Percentiles rank a stretch among this genome's conserved stretches.
Evolutionary conservation across 2,329 filamentous ascomycete species (phyloP).

Genomic region (Trichoderma aggressivum): DNA sequence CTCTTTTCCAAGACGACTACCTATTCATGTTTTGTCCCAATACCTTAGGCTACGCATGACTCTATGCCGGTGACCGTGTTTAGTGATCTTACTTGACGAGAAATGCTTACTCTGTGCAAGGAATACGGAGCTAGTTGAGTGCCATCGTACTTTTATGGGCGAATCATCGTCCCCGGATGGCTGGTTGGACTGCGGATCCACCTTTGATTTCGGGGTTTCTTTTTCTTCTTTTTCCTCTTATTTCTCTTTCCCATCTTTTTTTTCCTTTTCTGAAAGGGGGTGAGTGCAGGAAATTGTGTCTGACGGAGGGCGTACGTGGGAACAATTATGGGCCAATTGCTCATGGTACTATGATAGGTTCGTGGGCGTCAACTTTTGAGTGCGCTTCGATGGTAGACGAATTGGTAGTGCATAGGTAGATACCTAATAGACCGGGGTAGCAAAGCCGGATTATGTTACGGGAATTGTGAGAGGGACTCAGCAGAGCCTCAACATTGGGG

Average conservation of each 20-base stretch:
- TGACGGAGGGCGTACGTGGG: not conserved
- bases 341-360: not conserved
- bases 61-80: not conserved
- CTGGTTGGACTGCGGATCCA: not conserved
- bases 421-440: not conserved
- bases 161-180: not conserved
- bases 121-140: not conserved
- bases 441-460: not conserved
- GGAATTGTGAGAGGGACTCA: not conserved
- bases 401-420: not conserved
- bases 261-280: not conserved
- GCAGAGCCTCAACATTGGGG: not conserved
- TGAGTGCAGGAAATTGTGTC: not conserved
- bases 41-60: not conserved
- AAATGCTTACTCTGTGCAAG: conserved; percentile 3
- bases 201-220: not conserved
- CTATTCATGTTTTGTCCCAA: not conserved
- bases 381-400: not conserved
- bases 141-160: not conserved
- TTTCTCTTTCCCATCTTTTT: not conserved
- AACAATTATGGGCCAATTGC: not conserved
- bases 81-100: not conserved
- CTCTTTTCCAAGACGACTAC: not conserved
- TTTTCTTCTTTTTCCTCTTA: not conserved
- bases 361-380: not conserved